phyloP scores from a whole-genome alignment of 805 yeast species.

The Priceomyces haplophilus region DNA sequence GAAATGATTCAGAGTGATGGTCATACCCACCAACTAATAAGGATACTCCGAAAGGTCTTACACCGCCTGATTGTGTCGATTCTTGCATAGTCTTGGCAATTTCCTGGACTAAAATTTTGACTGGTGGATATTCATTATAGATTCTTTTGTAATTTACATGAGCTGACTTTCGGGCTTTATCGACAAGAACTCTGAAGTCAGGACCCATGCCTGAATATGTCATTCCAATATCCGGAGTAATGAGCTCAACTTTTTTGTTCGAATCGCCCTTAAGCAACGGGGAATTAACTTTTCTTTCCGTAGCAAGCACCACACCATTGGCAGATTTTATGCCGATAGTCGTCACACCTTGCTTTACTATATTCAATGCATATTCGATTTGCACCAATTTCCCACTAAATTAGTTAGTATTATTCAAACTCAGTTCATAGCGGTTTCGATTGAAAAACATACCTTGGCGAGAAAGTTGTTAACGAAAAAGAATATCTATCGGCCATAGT shows the following conservation, averaged over 20 bases:
- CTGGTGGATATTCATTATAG: slow-evolving; percentile 96
- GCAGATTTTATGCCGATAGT: slow-evolving; percentile 91
- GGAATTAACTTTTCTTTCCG: slow-evolving; percentile 88
- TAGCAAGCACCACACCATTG: slow-evolving; percentile 94
- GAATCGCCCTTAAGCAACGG: slow-evolving; percentile 72
- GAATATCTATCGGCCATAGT: slow-evolving; percentile 97
- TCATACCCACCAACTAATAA: slow-evolving; percentile 92
- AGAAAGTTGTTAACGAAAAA: slow-evolving; percentile 93
- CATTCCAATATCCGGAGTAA: slow-evolving; percentile 96
- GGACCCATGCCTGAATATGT: slow-evolving; percentile 99
- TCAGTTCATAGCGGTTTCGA: background rate
- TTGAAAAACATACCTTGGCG: slow-evolving; percentile 82
- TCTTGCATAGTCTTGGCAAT: slow-evolving; percentile 97
- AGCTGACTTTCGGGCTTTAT: slow-evolving; percentile 88
- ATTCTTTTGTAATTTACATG: slow-evolving; percentile 90
- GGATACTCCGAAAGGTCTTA: slow-evolving; percentile 97
- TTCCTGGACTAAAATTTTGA: slow-evolving; percentile 88
- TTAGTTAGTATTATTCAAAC: slow-evolving; percentile 18
- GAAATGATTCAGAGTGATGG: slow-evolving; percentile 62
- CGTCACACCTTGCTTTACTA: slow-evolving; percentile 97
- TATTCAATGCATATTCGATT: slow-evolving; percentile 95
- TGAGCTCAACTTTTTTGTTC: slow-evolving; percentile 69
- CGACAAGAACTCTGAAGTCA: slow-evolving; percentile 91
- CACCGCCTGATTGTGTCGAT: slow-evolving; percentile 98
- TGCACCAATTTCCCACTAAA: slow-evolving; percentile 92